Evolutionary conservation across 1,139 yeast species (phyloP).

Genomic region (Geotrichum cucujoidarum): DNA sequence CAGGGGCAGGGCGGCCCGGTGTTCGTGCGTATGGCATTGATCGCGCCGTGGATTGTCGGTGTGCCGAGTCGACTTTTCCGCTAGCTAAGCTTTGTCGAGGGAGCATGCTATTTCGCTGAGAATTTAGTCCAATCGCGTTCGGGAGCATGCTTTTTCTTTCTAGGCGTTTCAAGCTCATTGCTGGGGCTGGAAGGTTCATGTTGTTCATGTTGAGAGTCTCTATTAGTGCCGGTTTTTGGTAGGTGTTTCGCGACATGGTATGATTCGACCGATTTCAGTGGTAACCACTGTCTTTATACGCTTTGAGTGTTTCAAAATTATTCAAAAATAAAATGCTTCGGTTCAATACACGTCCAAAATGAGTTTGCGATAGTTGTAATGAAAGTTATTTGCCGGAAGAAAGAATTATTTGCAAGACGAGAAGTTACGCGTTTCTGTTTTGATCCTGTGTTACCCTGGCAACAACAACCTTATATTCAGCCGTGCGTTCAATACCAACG

Average conservation of each 20-base stretch:
- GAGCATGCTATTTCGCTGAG: not conserved
- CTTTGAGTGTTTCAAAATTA: too few relatives aligned
- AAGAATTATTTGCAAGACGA: too few relatives aligned
- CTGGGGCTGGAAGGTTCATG: not conserved
- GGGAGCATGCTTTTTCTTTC: not conserved
- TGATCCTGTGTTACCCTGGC: too few relatives aligned
- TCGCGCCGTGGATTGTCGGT: not conserved
- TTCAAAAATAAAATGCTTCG: too few relatives aligned
- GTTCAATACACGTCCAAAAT: too few relatives aligned
- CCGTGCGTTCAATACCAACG: too few relatives aligned
- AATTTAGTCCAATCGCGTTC: not conserved
- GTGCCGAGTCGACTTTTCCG: not conserved
- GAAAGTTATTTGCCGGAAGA: too few relatives aligned
- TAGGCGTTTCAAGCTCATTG: not conserved
- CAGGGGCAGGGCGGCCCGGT: not conserved
- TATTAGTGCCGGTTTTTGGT: not conserved
- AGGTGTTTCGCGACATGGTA: not conserved
- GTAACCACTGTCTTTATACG: too few relatives aligned
- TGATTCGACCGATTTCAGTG: slow-evolving; percentile 9
- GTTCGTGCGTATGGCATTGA: not conserved
- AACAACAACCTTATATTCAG: too few relatives aligned
- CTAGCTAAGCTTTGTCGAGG: not conserved
- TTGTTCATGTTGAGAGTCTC: not conserved
- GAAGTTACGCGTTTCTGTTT: too few relatives aligned
- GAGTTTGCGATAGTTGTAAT: too few relatives aligned